A percentile compares a stretch with the other conserved stretches of the same genome.
Conservation (phyloP, 2,329 filamentous ascomycete species). For the Aspergillus tanneri region DNA sequence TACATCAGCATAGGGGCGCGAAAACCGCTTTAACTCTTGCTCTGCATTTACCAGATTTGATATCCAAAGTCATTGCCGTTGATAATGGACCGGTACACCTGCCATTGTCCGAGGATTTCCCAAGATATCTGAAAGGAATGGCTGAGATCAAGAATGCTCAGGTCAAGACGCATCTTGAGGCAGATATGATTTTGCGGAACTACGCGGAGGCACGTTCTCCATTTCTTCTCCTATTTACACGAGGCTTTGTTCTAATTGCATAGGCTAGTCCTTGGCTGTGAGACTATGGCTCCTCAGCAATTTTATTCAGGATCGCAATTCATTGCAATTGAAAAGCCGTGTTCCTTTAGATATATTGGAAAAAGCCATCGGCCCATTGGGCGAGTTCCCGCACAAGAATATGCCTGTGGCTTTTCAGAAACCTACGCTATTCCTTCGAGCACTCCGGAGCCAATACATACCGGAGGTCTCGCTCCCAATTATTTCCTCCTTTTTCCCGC, state of each 20-base stretch:
- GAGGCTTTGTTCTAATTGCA: not conserved
- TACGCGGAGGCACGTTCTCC: slow-evolving; percentile 1
- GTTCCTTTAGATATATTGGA: slow-evolving; percentile 3
- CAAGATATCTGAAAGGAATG: slow-evolving; percentile 54
- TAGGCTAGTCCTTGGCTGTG: not conserved
- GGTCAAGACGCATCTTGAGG: slow-evolving; percentile 4
- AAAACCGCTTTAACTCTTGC: slow-evolving; percentile 25
- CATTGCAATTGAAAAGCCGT: not conserved
- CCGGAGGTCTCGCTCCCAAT: slow-evolving; percentile 51
- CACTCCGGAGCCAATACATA: slow-evolving; percentile 39
- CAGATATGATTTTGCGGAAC: slow-evolving; percentile 1
- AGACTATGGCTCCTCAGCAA: slow-evolving; percentile 11
- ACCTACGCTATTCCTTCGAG: slow-evolving; percentile 22
- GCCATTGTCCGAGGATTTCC: slow-evolving; percentile 19
- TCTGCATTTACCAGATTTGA: slow-evolving; percentile 18
- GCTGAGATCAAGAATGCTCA: not conserved
- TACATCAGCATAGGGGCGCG: slow-evolving; percentile 6
- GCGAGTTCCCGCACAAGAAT: slow-evolving; percentile 1
- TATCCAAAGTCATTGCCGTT: slow-evolving; percentile 23
- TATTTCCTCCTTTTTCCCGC: slow-evolving; percentile 31
- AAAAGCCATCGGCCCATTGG: slow-evolving; percentile 1
- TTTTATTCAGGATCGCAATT: slow-evolving; percentile 1
- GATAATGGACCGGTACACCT: slow-evolving; percentile 24
- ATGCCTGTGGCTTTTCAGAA: slow-evolving; percentile 33
- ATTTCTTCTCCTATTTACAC: not conserved